Evolutionary conservation across 345 rosid species (phyloP), one percentile per base, ranked within the genome.

Genomic region (Anacardium occidentale): DNA sequence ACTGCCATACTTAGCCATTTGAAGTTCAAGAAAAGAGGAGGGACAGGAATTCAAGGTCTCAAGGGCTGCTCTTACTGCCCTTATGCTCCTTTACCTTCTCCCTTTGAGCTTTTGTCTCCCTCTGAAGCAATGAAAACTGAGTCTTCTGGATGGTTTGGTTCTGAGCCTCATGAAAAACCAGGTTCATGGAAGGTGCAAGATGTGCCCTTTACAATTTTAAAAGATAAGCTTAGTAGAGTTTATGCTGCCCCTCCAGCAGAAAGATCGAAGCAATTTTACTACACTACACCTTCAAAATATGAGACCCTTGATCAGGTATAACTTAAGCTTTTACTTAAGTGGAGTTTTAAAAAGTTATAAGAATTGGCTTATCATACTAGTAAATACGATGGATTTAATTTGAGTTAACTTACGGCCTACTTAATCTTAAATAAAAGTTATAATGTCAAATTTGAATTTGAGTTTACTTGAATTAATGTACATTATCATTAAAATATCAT

Each of bases 261-360:
- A 74, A 91, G 98, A 77, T 69, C 82, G 54, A 91, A 90, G 74
- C 70, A 85, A 3, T 62, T 90, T 66, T 90, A 87, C 70, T 80
- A 83, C 75, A 94, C 92, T 26, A 78, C 91, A 3, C 96, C 98
- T 61, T 83, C 94, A 42, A 94, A 91, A 80, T 94, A 78, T 69
- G 98, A 94, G 83, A 80, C 94, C n/a, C 76, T 89, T 26, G 98
- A 94, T 84, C 97, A 94, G 96, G 98, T 92, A 86, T 26, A 18
- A 17, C 12, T 29, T 29, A 29, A 29, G 32, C 32, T 29, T 29
- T 29, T 29, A 1, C 32, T 29, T 29, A 29, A 29, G 32, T 3
- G 3, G 32, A 29, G 3, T 29, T n/a, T n/a, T 29, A 29, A 29
- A 29, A 29, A 1, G 2, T 29, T 29, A 29, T 29, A 29, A 29